Evolutionary conservation across 1,284 basidiomycete genomes (phyloP), one percentile per base, ranked within the genome.

Genomic region (Meripilus lineatus): DNA sequence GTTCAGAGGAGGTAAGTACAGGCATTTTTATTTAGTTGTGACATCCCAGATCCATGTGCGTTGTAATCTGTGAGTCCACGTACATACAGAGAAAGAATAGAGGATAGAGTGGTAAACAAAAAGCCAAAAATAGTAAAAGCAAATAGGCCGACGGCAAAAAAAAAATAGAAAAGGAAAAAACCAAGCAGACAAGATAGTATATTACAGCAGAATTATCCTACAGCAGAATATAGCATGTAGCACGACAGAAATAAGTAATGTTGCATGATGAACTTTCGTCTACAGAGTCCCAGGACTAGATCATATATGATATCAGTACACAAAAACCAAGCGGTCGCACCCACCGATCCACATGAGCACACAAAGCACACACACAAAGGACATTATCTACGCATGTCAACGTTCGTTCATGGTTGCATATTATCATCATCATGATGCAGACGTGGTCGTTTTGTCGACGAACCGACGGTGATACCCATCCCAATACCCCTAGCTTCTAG

Each of bases 401-500:
- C 23, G 21, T 21, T 37, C 17, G 15, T 38, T 70, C 66, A 71
- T 54, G 66, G 64, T 52, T 70, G 67, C 61, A 69, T 58, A 54
- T 62, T 63, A 50, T 64, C 62, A 53, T 81, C 79, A 51, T 76
- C 71, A 43, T 75, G 68, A 40, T 61, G 58, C 50, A 77, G 62
- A 53, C 79, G 76, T 53, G 72, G 77, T 54, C 80, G 76, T 63
- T 81, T 81, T 46, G 73, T 65, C 35, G 70, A 68, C 18, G 68
- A 58, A 41, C 73, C 59, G 32, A 69, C 59, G 30, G 56, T 64
- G 50, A 77, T 69, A 28, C 76, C 74, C 62, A 81, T 70, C 24
- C 78, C 81, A 52, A 89, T 79, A 28, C 86, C 87, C 57, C 84
- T 72, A 44, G 84, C 77, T 63, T 85, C 82, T 42, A 89, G 67